Evolutionary conservation across 306 rosid genomes (phyloP).

Genomic region (Cucumis cinereus): DNA sequence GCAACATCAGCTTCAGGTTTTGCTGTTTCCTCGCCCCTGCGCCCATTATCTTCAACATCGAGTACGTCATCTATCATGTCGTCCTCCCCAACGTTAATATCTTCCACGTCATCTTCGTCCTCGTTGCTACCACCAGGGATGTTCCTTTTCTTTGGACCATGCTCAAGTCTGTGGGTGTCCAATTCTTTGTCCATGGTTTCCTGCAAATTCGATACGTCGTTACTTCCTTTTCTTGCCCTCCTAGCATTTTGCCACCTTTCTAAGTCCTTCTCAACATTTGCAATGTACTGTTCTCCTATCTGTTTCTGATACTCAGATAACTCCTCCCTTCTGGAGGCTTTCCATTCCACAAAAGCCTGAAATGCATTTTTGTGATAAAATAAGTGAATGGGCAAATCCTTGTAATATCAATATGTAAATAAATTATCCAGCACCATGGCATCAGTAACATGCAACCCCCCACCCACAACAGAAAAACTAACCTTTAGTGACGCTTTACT

Average conservation of each 20-base stretch:
- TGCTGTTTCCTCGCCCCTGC: conserved; percentile 53
- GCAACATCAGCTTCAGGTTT: conserved; percentile 32
- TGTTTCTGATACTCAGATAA: conserved; percentile 72
- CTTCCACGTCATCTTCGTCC: conserved; percentile 88
- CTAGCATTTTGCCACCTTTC: conserved; percentile 96
- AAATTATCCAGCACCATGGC: not conserved
- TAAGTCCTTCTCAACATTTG: conserved; percentile 84
- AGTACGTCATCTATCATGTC: conserved; percentile 88
- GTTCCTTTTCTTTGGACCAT: conserved; percentile 91
- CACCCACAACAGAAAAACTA: not conserved
- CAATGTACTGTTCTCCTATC: conserved; percentile 72
- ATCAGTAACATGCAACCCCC: not conserved
- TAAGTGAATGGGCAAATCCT: not conserved
- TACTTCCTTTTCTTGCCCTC: conserved; percentile 50
- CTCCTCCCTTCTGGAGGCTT: conserved; percentile 80
- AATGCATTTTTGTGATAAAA: conserved; percentile 1
- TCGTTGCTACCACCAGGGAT: conserved; percentile 69
- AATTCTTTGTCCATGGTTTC: conserved; percentile 98
- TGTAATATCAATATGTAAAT: not conserved
- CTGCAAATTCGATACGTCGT: conserved; percentile 63
- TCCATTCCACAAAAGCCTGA: conserved; percentile 81
- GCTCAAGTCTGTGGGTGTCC: conserved; percentile 96
- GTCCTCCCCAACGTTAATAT: conserved; percentile 77
- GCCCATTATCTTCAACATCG: conserved; percentile 51
- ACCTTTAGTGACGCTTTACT: not conserved